Base-by-base conservation (phyloP, 768 basidiomycete genomes). In the Collybia nuda region DNA sequence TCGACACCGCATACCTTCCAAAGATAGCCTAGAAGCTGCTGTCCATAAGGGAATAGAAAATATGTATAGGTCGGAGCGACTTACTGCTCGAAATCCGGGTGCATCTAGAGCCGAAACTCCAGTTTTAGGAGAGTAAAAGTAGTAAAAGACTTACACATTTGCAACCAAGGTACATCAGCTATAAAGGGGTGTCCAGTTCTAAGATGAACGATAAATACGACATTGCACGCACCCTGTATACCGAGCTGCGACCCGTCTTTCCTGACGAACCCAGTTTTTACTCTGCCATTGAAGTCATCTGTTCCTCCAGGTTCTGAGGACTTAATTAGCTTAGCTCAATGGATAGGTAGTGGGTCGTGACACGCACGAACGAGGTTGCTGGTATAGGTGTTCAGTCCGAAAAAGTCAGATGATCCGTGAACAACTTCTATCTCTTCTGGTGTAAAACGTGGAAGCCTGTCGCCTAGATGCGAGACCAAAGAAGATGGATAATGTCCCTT, bases 311-410 rank as follows among this genome's bases (percentile, higher is more conserved):
- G 76, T 64, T 75, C 81, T 84, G 40, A 2, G n/a, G n/a, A n/a
- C n/a, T n/a, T n/a, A n/a, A n/a, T 43, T 14, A 41, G 44, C 14
- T 32, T 6, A 40, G 12, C 9, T 24, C 24, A 53, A 17, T 26
- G 26, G 19, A 28, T 6, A 14, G 17, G 22, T 21, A 40, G 11
- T 26, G 37, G 17, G 19, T 42, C 15, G 22, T n/a, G 14, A 15
- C 5, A 65, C 79, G 65, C 52, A 84, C 83, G 69, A 62, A 77
- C 74, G 40, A 86, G 66, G 47, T 82, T 79, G 8, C 76, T 82
- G 6, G 83, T 81, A 58, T 86, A 86, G 1, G 82, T 82, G 62
- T 85, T 85, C 66, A 85, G 69, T 5, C 84, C 84, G 56, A 83
- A 82, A 67, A 86, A 86, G 60, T 84, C 85, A 5, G 82, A 81